A percentile compares a stretch with the other conserved stretches of the same genome.
Conservation (phyloP, 371 early-diverging fungal species). For the Batrachochytrium dendrobatidis region DNA sequence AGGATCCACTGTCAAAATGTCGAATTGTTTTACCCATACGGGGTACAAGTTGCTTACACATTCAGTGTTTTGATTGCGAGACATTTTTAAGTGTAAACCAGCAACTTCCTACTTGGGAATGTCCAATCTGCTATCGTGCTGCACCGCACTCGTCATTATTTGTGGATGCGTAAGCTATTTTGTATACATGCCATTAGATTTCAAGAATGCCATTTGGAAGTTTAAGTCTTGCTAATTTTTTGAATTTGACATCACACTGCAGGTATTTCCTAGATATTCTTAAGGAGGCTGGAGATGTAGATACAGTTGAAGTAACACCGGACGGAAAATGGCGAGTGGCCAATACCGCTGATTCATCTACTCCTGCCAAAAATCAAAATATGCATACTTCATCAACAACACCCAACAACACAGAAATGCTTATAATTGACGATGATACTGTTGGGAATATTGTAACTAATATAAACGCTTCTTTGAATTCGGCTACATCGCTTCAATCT, state of each 20-base stretch:
- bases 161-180: slow-evolving; percentile 2
- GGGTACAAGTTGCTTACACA: slow-evolving; percentile 8
- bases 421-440: not conserved
- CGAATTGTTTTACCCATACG: slow-evolving; percentile 7
- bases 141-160: not conserved
- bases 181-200: not conserved
- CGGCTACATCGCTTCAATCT: too few relatives aligned
- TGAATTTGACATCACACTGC: not conserved
- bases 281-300: not conserved
- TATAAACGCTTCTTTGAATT: too few relatives aligned
- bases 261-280: slow-evolving; percentile 12
- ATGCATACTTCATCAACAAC: not conserved
- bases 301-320: slow-evolving; percentile 12
- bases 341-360: not conserved
- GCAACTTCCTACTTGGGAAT: slow-evolving; percentile 12
- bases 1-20: slow-evolving; percentile 6
- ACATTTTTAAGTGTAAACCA: slow-evolving; percentile 8
- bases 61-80: slow-evolving; percentile 15
- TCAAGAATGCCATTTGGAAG: not conserved
- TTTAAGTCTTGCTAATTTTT: not conserved
- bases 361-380: slow-evolving; percentile 2
- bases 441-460: not conserved
- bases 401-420: not conserved
- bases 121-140: slow-evolving; percentile 5
- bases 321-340: slow-evolving; percentile 11